Evolutionary conservation across 2,329 filamentous ascomycete genomes (phyloP), one percentile per base, ranked within the genome.

Genomic region (Didymella pomorum): DNA sequence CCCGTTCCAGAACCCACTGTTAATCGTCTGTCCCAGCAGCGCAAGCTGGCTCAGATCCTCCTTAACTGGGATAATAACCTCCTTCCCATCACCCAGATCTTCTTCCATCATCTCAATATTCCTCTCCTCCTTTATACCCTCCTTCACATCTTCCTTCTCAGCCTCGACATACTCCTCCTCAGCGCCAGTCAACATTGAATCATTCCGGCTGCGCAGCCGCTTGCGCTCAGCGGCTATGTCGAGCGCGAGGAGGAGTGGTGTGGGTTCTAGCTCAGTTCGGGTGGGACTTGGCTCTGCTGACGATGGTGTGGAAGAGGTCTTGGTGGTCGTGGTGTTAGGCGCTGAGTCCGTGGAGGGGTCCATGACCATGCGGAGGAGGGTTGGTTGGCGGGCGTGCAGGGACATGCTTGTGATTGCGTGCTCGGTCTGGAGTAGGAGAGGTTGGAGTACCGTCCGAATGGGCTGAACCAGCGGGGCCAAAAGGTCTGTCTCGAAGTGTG

Each of bases 291-390:
- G 20, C 10, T 48, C 43, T 12, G 28, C 6, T 10, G 50, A 16
- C 0, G 31, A 5, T 10, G 39, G 8, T 20, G 50, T 37, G 11
- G 25, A 20, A 26, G 45, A 2, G 2, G 29, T 1, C 16, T 26
- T 41, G 4, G 39, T 35, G 4, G 56, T 26, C n/a, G 45, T 45
- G 29, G 45, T 7, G 21, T n/a, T n/a, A n/a, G 55, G 35, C 7
- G 55, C 12, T 3, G 50, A 28, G 37, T 37, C 39, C 12, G 26
- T 25, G 20, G 47, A 39, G n/a, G 39, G 41, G 12, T 46, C 31
- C 39, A 49, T 51, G 20, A 58, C 50, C 56, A 58, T 58, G 50
- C 56, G 51, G 18, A 58, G 56, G 11, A 58, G 56, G 5, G 56
- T 58, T 20, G 56, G 56, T 43, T 58, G 56, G 33, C 56, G 56